Evolutionary conservation across 2,329 filamentous ascomycete species (phyloP), one percentile per base, ranked within the genome.

Genomic region (Xylaria sp.): DNA sequence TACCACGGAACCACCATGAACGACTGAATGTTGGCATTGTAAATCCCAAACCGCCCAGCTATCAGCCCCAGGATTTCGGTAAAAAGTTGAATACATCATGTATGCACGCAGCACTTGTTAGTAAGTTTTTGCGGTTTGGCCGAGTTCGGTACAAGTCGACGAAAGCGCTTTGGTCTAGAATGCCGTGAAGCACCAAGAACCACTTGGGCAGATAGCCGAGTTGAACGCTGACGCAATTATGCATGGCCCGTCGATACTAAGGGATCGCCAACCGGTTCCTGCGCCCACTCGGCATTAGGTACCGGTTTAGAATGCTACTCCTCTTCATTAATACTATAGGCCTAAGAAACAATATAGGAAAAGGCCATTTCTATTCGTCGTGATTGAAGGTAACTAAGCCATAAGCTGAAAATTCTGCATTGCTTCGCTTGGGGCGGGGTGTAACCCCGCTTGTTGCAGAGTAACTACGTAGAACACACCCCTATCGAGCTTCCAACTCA

Each of bases 141-240:
- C 59, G 34, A 43, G 45, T 43, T 30, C 45, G 45, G 60, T 36
- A 28, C n/a, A 59, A 23, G 34, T 56, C 59, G 34, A 58, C 3
- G 12, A 45, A 36, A 65, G 46, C 39, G 30, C 36, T 56, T 59
- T 50, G 59, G 63, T 57, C 63, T 55, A 45, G 55, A 25, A 56
- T 34, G 63, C 23, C 25, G 60, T 20, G 34, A 52, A 15, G n/a
- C 39, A n/a, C 23, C 25, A 56, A 20, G 34, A 52, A 15, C 18
- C 39, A n/a, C 39, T n/a, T n/a, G 39, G 39, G 39, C 23, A 41
- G 25, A 34, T 41, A 63, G 39, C 39, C 58, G 25, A 60, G 30
- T 53, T 41, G 43, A 70, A 66, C 57, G 59, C 67, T 71, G 70
- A 71, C 70, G 70, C 65, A 70, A 71, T 71, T 68, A 58, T 70